Conservation (phyloP, 331 rosid genomes). For the Malus hybrid region DNA sequence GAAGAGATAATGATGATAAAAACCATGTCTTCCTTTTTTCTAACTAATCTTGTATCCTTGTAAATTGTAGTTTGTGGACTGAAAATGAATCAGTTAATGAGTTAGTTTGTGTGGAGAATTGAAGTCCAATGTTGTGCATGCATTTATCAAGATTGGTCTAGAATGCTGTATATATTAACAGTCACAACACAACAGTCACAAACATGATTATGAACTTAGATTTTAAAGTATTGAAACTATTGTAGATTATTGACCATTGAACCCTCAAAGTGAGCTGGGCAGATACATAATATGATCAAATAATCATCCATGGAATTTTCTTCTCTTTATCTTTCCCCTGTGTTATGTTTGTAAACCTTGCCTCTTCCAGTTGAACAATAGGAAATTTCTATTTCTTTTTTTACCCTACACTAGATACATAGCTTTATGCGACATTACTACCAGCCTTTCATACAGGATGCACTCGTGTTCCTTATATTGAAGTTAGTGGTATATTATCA, state of each 20-base stretch:
- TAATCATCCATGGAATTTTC: not conserved
- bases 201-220: not conserved
- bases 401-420: not conserved
- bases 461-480: not conserved
- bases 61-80: too few species aligned
- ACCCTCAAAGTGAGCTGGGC: not conserved
- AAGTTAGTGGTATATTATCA: not conserved
- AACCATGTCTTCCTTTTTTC: too few species aligned
- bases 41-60: too few species aligned
- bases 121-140: too few species aligned
- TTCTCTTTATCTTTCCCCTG: not conserved
- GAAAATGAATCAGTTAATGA: too few species aligned
- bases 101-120: too few species aligned
- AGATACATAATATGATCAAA: not conserved
- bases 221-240: not conserved
- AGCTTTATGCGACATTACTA: not conserved
- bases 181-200: not conserved
- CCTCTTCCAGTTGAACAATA: not conserved
- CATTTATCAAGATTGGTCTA: not conserved
- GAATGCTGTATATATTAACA: not conserved
- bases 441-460: not conserved
- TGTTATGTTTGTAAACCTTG: not conserved
- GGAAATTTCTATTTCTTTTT: not conserved
- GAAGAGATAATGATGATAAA: too few species aligned
- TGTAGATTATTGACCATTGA: not conserved